Conservation (phyloP, 345 rosid species). For the Gossypium herbaceum region DNA sequence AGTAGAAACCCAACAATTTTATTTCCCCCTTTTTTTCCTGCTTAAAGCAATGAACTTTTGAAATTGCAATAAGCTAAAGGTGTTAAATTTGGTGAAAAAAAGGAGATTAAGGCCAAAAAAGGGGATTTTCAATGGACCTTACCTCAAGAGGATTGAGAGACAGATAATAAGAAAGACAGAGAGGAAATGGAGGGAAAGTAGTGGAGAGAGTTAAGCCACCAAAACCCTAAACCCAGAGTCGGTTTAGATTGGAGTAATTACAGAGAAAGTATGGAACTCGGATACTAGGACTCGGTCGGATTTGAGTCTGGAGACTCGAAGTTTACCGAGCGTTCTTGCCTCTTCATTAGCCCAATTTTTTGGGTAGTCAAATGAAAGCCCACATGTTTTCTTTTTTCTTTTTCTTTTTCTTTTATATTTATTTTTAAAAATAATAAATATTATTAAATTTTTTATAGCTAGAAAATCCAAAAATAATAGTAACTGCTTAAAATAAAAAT, state of each 20-base stretch:
- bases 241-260: neutral
- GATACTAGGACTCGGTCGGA: neutral
- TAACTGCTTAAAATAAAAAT: no score
- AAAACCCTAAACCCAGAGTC: slow-evolving; percentile 11
- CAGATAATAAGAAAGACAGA: neutral
- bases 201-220: neutral
- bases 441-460: no score
- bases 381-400: neutral
- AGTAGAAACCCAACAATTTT: neutral
- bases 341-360: neutral
- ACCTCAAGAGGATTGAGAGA: neutral
- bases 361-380: neutral
- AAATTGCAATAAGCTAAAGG: neutral
- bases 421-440: no score
- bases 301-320: neutral
- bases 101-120: neutral
- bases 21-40: neutral
- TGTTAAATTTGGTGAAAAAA: neutral
- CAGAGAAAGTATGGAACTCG: neutral
- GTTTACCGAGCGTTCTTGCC: neutral
- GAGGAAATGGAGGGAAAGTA: slow-evolving; percentile 8
- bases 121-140: neutral
- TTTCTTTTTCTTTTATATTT: no score
- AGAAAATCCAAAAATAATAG: no score
- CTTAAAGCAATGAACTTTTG: neutral